phyloP scores from a whole-genome alignment of 768 basidiomycete species.

The Leccinum pellstonianum region DNA sequence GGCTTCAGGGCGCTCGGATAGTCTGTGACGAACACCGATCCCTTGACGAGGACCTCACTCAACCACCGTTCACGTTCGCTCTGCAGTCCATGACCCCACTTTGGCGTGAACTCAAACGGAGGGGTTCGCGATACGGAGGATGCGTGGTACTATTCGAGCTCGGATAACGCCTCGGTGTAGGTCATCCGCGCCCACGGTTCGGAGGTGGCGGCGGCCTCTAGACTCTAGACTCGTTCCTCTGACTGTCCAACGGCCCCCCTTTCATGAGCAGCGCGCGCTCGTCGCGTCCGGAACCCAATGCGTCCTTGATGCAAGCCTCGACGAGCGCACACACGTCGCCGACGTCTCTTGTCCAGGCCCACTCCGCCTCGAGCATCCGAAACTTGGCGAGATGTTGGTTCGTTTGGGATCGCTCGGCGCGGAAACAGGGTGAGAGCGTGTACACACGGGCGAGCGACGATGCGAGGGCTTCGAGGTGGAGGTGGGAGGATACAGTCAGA shows the following conservation, averaged over 20 bases:
- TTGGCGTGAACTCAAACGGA: slow-evolving; percentile 55
- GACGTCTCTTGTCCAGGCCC: slow-evolving; percentile 56
- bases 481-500: slow-evolving; percentile 93
- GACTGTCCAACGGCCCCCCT: slow-evolving; percentile 30
- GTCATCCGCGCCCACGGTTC: slow-evolving; percentile 68
- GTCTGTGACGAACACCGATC: slow-evolving; percentile 89
- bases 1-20: slow-evolving; percentile 86
- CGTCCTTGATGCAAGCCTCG: slow-evolving; percentile 51
- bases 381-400: slow-evolving; percentile 93
- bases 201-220: slow-evolving; percentile 38
- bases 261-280: slow-evolving; percentile 35
- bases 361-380: slow-evolving; percentile 99
- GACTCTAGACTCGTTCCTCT: slow-evolving; percentile 31
- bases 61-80: slow-evolving; percentile 95
- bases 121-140: slow-evolving; percentile 21
- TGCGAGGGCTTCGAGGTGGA: slow-evolving; percentile 89
- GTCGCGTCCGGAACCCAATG: slow-evolving; percentile 34
- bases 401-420: slow-evolving; percentile 88
- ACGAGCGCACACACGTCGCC: slow-evolving; percentile 53
- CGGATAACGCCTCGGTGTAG: slow-evolving; percentile 72
- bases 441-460: slow-evolving; percentile 80
- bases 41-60: slow-evolving; percentile 60
- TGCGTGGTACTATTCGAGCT: slow-evolving; percentile 43
- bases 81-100: slow-evolving; percentile 71
- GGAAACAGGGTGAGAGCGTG: slow-evolving; percentile 91